These are phyloP conservation scores for Kwoniella mangroviensis DNA, from an alignment of 768 basidiomycete genomes.

Conservation along the genomic window DNA sequence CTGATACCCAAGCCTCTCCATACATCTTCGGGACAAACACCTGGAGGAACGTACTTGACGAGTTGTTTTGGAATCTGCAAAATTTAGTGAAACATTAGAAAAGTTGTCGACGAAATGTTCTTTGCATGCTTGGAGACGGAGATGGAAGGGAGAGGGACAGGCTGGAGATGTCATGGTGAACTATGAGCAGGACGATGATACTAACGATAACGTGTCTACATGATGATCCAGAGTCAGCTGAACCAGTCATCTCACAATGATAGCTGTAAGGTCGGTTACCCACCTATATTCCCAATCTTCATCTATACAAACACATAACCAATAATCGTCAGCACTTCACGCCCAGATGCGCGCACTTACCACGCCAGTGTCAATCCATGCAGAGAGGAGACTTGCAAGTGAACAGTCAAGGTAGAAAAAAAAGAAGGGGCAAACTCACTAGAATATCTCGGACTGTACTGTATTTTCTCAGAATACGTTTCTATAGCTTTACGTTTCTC, in stretches of 20 bases:
- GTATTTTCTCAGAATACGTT: slow-evolving; percentile 48
- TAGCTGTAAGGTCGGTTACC: neutral
- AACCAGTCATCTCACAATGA: neutral
- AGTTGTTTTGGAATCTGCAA: slow-evolving; percentile 45
- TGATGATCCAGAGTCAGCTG: too few relatives aligned
- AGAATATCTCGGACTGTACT: slow-evolving; percentile 46
- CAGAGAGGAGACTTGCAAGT: neutral
- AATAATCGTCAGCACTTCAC: neutral
- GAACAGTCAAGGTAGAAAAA: neutral
- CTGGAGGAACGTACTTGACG: slow-evolving; percentile 43
- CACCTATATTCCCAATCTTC: slow-evolving; percentile 52
- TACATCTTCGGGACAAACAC: slow-evolving; percentile 43
- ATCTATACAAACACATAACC: slow-evolving; percentile 24
- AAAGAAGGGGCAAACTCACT: slow-evolving; percentile 33
- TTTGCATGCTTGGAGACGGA: too few relatives aligned
- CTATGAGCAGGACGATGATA: neutral
- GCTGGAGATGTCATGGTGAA: neutral
- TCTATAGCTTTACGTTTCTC: slow-evolving; percentile 50
- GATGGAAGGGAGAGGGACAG: too few relatives aligned
- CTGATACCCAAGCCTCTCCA: slow-evolving; percentile 51
- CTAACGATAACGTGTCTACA: slow-evolving; percentile 49
- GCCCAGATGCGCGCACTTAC: too few relatives aligned
- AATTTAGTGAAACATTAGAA: neutral
- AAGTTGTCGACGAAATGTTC: too few relatives aligned
- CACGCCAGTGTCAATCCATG: too few relatives aligned